Evolutionary conservation across 1,284 basidiomycete species (phyloP), one percentile per base, ranked within the genome.

Genomic region (Sporisorium iseilematis-ciliati): DNA sequence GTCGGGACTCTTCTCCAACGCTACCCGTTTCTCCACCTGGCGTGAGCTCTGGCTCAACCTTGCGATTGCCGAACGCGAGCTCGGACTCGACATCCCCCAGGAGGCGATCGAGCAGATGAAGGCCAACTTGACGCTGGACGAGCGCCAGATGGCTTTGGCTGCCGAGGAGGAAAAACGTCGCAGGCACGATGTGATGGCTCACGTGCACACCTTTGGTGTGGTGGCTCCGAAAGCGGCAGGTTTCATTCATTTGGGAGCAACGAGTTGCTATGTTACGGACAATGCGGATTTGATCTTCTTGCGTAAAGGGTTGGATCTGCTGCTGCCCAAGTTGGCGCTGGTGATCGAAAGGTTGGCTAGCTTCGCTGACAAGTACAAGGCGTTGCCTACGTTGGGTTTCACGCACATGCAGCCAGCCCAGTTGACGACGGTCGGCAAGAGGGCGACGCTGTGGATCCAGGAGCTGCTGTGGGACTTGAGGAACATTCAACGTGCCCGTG

Each of bases 371-470:
- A 86, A 90, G 71, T 77, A 87, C 81, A 84, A 84, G 63, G 84
- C 82, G 45, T 75, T 86, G 45, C 85, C 86, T 8, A 86, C 85
- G 0, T 89, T 99, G 45, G 97, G 97, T 1, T 99, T 97, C 88
- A 99, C 97, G 8, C 97, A 99, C 87, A 99, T 97, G 89, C 97
- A 99, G 87, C 95, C 97, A 5, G 97, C 97, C 7, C 97, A 99
- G 87, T 88, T 99, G 59, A 98, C 95, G 1, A 99, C 96, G 0
- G 96, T 99, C 43, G 97, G 97, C n/a, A 99, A 99, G 88, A 90
- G 97, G n/a, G 91, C 94, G 0, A 97, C 95, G 0, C 88, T 99
- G 21, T 99, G 97, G 96, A 92, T 99, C 70, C 54, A 77, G 90
- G 97, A 99, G 82, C 89, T 99, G 1, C 88, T 99, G 0, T 98